phyloP scores from a whole-genome alignment of 2,329 filamentous ascomycete species.

The Talaromyces rugulosus region DNA sequence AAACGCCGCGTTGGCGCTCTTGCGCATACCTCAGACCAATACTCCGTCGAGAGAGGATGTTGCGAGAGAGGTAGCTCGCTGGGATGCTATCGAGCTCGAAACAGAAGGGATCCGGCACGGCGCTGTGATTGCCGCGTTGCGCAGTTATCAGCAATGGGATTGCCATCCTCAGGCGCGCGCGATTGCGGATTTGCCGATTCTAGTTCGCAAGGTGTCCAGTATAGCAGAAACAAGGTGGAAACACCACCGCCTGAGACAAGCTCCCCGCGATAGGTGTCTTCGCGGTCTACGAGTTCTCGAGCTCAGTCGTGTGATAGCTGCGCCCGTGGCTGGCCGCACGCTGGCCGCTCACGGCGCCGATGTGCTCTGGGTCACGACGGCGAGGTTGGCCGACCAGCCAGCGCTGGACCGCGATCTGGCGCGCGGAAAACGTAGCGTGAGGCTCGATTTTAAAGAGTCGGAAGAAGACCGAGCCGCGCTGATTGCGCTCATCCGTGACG shows the following conservation, averaged over 20 bases:
- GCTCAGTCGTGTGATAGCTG: slow-evolving; percentile 37
- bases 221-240: slow-evolving; percentile 7
- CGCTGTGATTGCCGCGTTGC: slow-evolving; percentile 48
- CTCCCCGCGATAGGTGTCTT: slow-evolving; percentile 28
- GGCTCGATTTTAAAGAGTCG: slow-evolving; percentile 30
- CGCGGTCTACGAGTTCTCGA: slow-evolving; percentile 38
- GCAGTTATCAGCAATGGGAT: slow-evolving; percentile 52
- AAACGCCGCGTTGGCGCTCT: slow-evolving; percentile 38
- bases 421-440: slow-evolving; percentile 34
- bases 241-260: background rate
- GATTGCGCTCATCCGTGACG: slow-evolving; percentile 26
- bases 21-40: slow-evolving; percentile 31
- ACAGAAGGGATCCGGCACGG: slow-evolving; percentile 35
- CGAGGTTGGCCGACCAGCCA: slow-evolving; percentile 31
- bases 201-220: slow-evolving; percentile 32
- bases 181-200: slow-evolving; percentile 45
- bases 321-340: slow-evolving; percentile 33
- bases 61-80: slow-evolving; percentile 39
- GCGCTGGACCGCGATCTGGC: slow-evolving; percentile 32
- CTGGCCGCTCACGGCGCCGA: slow-evolving; percentile 39
- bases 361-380: slow-evolving; percentile 37
- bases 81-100: slow-evolving; percentile 49
- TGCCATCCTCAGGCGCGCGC: slow-evolving; percentile 43
- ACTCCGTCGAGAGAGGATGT: slow-evolving; percentile 18
- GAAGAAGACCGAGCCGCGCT: slow-evolving; percentile 27